A percentile compares a stretch with the other conserved stretches of the same genome.
phyloP scores from a whole-genome alignment of 495 filamentous ascomycete genomes.

The Choiromyces venosus region DNA sequence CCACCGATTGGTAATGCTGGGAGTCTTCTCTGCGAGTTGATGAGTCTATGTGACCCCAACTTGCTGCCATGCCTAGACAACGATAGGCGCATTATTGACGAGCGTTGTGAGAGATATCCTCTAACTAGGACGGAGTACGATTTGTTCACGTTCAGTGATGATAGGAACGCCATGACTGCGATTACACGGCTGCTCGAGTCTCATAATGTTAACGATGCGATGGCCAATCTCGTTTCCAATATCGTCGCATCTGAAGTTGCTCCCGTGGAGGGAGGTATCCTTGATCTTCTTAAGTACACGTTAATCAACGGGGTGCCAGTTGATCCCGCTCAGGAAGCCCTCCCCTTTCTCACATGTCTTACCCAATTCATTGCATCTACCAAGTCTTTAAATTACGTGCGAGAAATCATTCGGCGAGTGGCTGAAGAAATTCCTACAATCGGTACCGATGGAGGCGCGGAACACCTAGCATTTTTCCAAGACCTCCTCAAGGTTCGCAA shows the following conservation, averaged over 20 bases:
- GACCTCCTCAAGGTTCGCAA: slow-evolving; percentile 46
- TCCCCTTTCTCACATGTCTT: slow-evolving; percentile 52
- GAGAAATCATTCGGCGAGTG: slow-evolving; percentile 50
- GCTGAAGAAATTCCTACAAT: slow-evolving; percentile 55
- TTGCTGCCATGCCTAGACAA: slow-evolving; percentile 27
- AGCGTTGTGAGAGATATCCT: slow-evolving; percentile 32
- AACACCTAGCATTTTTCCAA: slow-evolving; percentile 58
- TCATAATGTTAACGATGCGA: slow-evolving; percentile 33
- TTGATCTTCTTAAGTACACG: slow-evolving; percentile 47
- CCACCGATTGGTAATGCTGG: slow-evolving; percentile 34
- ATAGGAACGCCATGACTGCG: slow-evolving; percentile 43
- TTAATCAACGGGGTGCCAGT: slow-evolving; percentile 53
- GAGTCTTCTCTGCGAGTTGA: slow-evolving; percentile 27
- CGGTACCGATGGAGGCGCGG: slow-evolving; percentile 52
- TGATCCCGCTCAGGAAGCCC: slow-evolving; percentile 54
- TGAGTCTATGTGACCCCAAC: slow-evolving; percentile 35
- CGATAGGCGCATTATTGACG: slow-evolving; percentile 23
- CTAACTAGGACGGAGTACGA: slow-evolving; percentile 45
- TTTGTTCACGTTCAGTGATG: slow-evolving; percentile 41
- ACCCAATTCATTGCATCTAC: slow-evolving; percentile 49
- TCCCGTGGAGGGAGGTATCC: slow-evolving; percentile 40
- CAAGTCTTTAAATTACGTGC: slow-evolving; percentile 44
- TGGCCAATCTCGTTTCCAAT: slow-evolving; percentile 42
- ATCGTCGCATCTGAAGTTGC: slow-evolving; percentile 50
- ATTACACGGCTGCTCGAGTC: slow-evolving; percentile 40